Evolutionary conservation across 129 eudicot genomes (phyloP), one percentile per base, ranked within the genome.

Genomic region (Lonicera japonica): DNA sequence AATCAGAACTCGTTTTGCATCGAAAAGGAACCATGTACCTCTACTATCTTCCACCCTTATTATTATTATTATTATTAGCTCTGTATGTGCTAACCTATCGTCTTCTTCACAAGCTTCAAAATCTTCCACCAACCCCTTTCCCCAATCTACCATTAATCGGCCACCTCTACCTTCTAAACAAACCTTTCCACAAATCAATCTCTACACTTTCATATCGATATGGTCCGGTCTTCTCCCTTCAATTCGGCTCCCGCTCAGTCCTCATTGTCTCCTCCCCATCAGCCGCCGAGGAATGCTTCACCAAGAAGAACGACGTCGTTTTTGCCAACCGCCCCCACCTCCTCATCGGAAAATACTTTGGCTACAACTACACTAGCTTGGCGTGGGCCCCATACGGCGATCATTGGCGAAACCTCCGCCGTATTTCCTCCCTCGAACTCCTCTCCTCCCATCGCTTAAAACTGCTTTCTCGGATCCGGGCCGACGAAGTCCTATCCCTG

Each of bases 321-420:
- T 88, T 88, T 21, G 89, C 96, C 40, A 88, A 79, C 79, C 79
- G 96, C 55, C 96, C 96, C 6, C 72, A 46, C 18, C 59, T 75
- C 21, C 74, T 85, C 15, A 68, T 68, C 45, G 87, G 94, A 7
- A 76, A 74, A 18, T 53, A 64, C 59, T 39, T 88, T 7, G 96
- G 96, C 40, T 62, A 57, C 20, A 71, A 88, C 29, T 82, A 74
- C 73, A 83, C 85, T 0, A 71, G 71, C 46, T 12, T 87, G 0
- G 68, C 61, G 0, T 87, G 82, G 83, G 25, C 85, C 0, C 69
- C 89, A 0, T 80, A 86, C 21, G 90, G 95, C 10, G 78, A 75
- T 24, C 76, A 68, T 36, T 83, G 87, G 95, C 74, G 87, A 25
- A 83, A 69, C 53, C 80, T 83, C 4, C 77, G 95, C 11, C 73